phyloP scores from a whole-genome alignment of 2,329 filamentous ascomycete species.

The Botrytis pseudocinerea region DNA sequence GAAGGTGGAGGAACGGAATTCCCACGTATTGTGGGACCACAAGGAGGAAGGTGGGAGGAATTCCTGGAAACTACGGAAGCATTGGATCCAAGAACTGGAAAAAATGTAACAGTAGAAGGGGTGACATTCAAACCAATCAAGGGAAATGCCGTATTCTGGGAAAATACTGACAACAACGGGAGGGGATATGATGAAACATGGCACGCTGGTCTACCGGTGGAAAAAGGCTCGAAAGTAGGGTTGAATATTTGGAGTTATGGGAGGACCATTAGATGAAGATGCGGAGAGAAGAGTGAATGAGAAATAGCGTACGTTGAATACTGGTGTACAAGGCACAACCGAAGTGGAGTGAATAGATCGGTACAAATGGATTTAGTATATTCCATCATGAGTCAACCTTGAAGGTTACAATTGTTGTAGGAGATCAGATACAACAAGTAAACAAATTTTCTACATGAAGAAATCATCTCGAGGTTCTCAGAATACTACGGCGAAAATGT shows the following conservation, averaged over 20 bases:
- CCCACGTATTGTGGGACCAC: slow-evolving; percentile 49
- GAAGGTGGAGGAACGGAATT: slow-evolving; percentile 63
- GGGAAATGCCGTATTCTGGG: slow-evolving; percentile 63
- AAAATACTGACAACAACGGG: slow-evolving; percentile 58
- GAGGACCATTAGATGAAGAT: slow-evolving; percentile 8
- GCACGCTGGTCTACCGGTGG: slow-evolving; percentile 61
- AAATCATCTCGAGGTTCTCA: not conserved
- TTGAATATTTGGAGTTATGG: slow-evolving; percentile 66
- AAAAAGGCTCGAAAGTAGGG: slow-evolving; percentile 57
- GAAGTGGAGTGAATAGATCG: not conserved
- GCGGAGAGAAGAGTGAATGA: not conserved
- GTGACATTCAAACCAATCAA: slow-evolving; percentile 58
- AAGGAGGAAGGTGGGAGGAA: slow-evolving; percentile 52
- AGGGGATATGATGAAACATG: slow-evolving; percentile 58
- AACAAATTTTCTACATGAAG: not conserved
- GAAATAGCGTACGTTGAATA: too few species aligned
- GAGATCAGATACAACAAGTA: not conserved
- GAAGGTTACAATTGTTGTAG: not conserved
- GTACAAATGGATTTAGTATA: not conserved
- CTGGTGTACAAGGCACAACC: not conserved
- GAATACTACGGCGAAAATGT: not conserved
- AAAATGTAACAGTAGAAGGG: slow-evolving; percentile 42
- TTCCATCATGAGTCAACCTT: not conserved
- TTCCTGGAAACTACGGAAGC: slow-evolving; percentile 54
- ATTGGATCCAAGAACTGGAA: slow-evolving; percentile 23